These are phyloP conservation scores for Rhytidiadelphus loreus DNA, from an alignment of 225 moss, liverwort and hornwort genomes.

Conservation along the genomic window DNA sequence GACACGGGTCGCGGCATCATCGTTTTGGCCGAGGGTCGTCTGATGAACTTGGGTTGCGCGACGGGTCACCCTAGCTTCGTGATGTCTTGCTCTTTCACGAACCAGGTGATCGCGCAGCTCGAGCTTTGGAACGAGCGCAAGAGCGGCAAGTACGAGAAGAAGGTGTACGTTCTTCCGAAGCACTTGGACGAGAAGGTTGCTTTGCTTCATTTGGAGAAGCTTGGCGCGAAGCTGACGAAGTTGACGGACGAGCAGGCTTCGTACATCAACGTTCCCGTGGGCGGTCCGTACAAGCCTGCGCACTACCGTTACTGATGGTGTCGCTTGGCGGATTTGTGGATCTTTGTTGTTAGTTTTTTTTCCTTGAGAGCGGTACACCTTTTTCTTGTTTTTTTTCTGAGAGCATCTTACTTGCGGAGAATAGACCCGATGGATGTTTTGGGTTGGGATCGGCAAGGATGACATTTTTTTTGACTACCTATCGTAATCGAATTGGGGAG, in stretches of 20 bases:
- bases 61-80: slow-evolving; percentile 95
- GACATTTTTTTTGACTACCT: slow-evolving; percentile 8
- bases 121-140: slow-evolving; percentile 13
- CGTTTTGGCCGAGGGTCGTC: slow-evolving; percentile 71
- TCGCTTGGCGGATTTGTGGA: accelerated
- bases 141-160: neutral
- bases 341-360: neutral
- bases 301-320: slow-evolving; percentile 74
- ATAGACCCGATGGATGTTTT: no score
- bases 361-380: neutral
- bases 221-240: slow-evolving; percentile 76
- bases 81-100: slow-evolving; percentile 98
- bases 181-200: slow-evolving; percentile 97
- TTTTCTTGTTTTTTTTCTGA: slow-evolving; percentile 6
- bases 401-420: slow-evolving; percentile 24
- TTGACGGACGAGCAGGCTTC: slow-evolving; percentile 44
- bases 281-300: slow-evolving; percentile 73
- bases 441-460: slow-evolving; percentile 2
- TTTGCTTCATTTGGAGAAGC: slow-evolving; percentile 59
- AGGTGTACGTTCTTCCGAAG: slow-evolving; percentile 40
- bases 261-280: slow-evolving; percentile 77
- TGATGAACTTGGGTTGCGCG: slow-evolving; percentile 94
- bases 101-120: slow-evolving; percentile 91
- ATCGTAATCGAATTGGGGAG: no score
- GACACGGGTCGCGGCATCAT: slow-evolving; percentile 56